Evolutionary conservation across 805 yeast genomes (phyloP).

Genomic region (Aciculoconidium aculeatum): DNA sequence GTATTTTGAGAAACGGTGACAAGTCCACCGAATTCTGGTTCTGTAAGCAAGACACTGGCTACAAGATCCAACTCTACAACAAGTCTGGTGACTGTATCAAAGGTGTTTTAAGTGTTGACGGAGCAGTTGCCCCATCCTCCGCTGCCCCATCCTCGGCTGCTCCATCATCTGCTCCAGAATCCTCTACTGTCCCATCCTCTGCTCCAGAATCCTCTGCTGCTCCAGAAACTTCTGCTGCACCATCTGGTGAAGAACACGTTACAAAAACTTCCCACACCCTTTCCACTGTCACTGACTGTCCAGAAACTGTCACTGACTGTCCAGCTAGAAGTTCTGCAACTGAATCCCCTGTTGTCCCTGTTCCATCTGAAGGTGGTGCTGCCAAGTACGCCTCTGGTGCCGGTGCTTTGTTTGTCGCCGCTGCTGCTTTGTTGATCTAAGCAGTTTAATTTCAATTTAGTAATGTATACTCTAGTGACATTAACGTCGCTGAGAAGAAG

Average conservation of each 20-base stretch:
- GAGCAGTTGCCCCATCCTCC: conserved; percentile 19
- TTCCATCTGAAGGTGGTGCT: conserved; percentile 3
- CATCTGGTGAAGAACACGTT: too few species aligned
- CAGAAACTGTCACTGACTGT: conserved; percentile 8
- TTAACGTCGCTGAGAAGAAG: too few species aligned
- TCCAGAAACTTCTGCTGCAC: conserved; percentile 3
- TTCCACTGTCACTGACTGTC: conserved; percentile 14
- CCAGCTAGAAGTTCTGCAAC: conserved; percentile 6
- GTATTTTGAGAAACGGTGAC: conserved; percentile 20
- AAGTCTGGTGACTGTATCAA: conserved; percentile 14
- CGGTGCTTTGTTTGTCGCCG: conserved; percentile 1
- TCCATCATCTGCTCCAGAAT: conserved; percentile 13
- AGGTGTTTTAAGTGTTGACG: conserved; percentile 15
- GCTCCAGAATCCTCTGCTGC: conserved; percentile 5
- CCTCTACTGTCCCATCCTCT: conserved; percentile 4
- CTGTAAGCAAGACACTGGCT: conserved; percentile 16
- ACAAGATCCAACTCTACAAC: conserved; percentile 9
- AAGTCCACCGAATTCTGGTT: conserved; percentile 18
- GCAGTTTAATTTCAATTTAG: too few species aligned
- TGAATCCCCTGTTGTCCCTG: conserved; percentile 2
- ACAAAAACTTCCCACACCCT: too few species aligned
- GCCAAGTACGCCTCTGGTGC: conserved; percentile 5
- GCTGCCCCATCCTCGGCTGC: conserved; percentile 12
- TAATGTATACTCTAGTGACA: too few species aligned
- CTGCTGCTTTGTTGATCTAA: conserved; percentile 2